Conservation (phyloP, 2,329 filamentous ascomycete genomes). For the Aspergillus arachidicola region DNA sequence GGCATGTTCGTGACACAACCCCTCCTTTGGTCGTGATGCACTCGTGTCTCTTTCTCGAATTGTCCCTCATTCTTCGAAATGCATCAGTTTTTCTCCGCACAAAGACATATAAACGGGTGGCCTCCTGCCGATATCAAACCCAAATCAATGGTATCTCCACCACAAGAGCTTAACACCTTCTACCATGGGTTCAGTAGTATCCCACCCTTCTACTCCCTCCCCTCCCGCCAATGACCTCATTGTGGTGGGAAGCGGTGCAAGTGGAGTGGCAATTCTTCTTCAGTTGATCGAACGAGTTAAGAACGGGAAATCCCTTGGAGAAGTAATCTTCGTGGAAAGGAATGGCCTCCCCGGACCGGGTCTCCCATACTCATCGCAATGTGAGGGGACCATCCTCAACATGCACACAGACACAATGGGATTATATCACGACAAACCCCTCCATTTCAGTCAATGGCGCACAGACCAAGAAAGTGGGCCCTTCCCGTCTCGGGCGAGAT, state of each 20-base stretch:
- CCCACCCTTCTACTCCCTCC: background rate
- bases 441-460: slow-evolving; percentile 12
- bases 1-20: background rate
- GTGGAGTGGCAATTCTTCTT: slow-evolving; percentile 14
- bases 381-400: slow-evolving; percentile 13
- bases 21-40: background rate
- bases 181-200: slow-evolving; percentile 3
- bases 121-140: background rate
- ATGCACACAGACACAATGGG: slow-evolving; percentile 16
- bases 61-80: background rate
- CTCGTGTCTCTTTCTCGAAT: background rate
- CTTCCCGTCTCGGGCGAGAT: slow-evolving; percentile 10
- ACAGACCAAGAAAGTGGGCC: slow-evolving; percentile 4
- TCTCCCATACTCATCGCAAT: slow-evolving; percentile 9
- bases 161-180: background rate
- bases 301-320: background rate
- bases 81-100: background rate
- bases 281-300: slow-evolving; percentile 11
- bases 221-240: slow-evolving; percentile 1
- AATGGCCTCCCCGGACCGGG: slow-evolving; percentile 4
- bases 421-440: slow-evolving; percentile 9
- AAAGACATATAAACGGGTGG: background rate
- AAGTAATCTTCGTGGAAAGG: slow-evolving; percentile 8
- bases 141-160: background rate
- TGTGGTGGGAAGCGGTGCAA: slow-evolving; percentile 13